Conservation (phyloP, 805 yeast species). For the Candida takata region DNA sequence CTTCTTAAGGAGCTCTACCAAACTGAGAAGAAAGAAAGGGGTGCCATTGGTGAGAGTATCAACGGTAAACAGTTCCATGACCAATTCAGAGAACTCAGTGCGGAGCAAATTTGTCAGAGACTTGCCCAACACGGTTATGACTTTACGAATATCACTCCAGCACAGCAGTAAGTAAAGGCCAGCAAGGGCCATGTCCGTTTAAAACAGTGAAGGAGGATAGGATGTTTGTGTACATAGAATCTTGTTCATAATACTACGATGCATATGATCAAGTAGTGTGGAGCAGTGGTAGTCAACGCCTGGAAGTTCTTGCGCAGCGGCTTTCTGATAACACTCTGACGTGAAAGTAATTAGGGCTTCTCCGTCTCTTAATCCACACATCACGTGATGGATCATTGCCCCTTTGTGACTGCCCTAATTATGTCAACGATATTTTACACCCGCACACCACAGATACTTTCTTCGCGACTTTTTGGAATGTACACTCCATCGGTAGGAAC, state of each 20-base stretch:
- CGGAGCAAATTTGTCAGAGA: constrained; percentile 42
- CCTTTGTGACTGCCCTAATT: constrained; percentile 1
- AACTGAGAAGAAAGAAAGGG: constrained; percentile 35
- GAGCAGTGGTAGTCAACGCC: too few species aligned
- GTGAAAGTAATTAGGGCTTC: constrained; percentile 3
- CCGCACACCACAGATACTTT: neutral
- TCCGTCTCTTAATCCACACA: too few species aligned
- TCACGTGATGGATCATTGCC: too few species aligned
- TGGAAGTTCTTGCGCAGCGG: too few species aligned
- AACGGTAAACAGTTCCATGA: constrained; percentile 41
- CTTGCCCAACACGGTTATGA: constrained; percentile 36
- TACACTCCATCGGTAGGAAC: neutral
- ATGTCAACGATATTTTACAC: constrained; percentile 1
- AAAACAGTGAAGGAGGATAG: neutral
- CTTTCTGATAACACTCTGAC: too few species aligned
- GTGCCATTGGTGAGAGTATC: constrained; percentile 37
- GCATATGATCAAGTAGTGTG: constrained; percentile 5
- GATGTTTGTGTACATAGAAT: constrained; percentile 1
- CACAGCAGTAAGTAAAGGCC: neutral
- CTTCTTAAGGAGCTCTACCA: constrained; percentile 50
- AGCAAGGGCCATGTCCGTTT: neutral
- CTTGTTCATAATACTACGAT: constrained; percentile 7
- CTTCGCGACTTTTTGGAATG: neutral
- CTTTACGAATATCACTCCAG: constrained; percentile 23
- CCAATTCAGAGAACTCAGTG: constrained; percentile 33